Percentiles rank a stretch among this genome's conserved stretches.
Conservation (phyloP, 2,329 filamentous ascomycete genomes). For the Calonectria multiphialidica region DNA sequence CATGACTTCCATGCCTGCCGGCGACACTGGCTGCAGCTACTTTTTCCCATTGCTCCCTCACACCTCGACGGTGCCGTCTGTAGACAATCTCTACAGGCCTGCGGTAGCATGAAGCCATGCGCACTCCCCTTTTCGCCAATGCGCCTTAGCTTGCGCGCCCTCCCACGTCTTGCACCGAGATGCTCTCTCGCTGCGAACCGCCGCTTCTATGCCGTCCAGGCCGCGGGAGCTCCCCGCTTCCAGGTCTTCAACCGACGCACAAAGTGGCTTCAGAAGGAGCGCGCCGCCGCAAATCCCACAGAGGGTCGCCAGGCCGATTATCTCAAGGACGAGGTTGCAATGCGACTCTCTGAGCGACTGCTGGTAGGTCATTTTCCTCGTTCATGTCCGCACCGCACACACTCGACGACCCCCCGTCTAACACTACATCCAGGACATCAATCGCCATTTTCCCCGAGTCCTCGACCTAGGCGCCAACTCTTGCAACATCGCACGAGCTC, state of each 20-base stretch:
- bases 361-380: slow-evolving; percentile 65
- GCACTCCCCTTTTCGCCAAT: slow-evolving; percentile 38
- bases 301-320: slow-evolving; percentile 88
- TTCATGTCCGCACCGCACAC: neutral
- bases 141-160: slow-evolving; percentile 41
- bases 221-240: slow-evolving; percentile 80
- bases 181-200: slow-evolving; percentile 39
- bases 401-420: slow-evolving; percentile 15
- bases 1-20: slow-evolving; percentile 40
- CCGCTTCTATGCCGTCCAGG: slow-evolving; percentile 81
- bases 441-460: slow-evolving; percentile 84
- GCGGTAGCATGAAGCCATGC: slow-evolving; percentile 48
- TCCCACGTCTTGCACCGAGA: slow-evolving; percentile 32
- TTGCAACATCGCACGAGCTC: slow-evolving; percentile 89
- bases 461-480: slow-evolving; percentile 96
- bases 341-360: slow-evolving; percentile 85
- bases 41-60: slow-evolving; percentile 16
- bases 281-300: slow-evolving; percentile 78
- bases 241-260: slow-evolving; percentile 91
- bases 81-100: slow-evolving; percentile 27
- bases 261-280: slow-evolving; percentile 93
- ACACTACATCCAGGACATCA: slow-evolving; percentile 79
- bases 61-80: slow-evolving; percentile 15
- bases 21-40: slow-evolving; percentile 20
- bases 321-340: slow-evolving; percentile 91